Percentiles rank a stretch among this genome's conserved stretches.
Evolutionary conservation across 208 protist species (phyloP).

Genomic region (Vickermania spadyakhi): DNA sequence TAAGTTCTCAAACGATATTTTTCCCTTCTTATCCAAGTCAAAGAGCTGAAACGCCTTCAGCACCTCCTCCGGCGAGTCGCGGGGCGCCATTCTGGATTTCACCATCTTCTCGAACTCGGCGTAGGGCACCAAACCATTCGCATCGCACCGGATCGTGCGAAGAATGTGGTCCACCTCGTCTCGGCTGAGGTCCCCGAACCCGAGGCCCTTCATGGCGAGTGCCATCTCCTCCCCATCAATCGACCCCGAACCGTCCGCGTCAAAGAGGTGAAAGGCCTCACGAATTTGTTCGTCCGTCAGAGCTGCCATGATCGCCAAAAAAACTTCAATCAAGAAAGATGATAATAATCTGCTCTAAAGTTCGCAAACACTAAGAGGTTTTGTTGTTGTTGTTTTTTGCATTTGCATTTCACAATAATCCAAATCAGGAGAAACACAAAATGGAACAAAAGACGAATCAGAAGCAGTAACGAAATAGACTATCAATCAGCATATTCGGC

Average conservation of each 20-base stretch:
- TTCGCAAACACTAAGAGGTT: background rate
- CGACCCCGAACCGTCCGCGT: conserved; percentile 90
- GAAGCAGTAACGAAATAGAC: background rate
- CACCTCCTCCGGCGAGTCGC: conserved; percentile 93
- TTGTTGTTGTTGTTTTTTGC: background rate
- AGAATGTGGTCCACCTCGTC: conserved; percentile 92
- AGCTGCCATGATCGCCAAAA: conserved; percentile 52
- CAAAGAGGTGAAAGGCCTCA: conserved; percentile 97
- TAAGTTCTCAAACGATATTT: conserved; percentile 96
- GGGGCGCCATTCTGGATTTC: conserved; percentile 85
- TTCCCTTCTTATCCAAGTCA: conserved; percentile 94
- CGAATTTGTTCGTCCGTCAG: conserved; percentile 91
- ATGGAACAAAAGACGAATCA: background rate
- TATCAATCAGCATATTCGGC: background rate
- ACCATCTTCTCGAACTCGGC: conserved; percentile 88
- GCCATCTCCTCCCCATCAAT: conserved; percentile 93
- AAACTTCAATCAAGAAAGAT: background rate
- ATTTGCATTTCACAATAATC: background rate
- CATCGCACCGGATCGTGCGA: conserved; percentile 66
- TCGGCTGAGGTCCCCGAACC: conserved; percentile 89
- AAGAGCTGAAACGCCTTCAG: conserved; percentile 95
- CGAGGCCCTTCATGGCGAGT: conserved; percentile 92
- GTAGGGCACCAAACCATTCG: conserved; percentile 87
- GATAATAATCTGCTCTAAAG: no score
- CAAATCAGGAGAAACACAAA: background rate